Evolutionary conservation across 2,329 filamentous ascomycete genomes (phyloP), one percentile per base, ranked within the genome.

Genomic region (Neonectria coccinea): DNA sequence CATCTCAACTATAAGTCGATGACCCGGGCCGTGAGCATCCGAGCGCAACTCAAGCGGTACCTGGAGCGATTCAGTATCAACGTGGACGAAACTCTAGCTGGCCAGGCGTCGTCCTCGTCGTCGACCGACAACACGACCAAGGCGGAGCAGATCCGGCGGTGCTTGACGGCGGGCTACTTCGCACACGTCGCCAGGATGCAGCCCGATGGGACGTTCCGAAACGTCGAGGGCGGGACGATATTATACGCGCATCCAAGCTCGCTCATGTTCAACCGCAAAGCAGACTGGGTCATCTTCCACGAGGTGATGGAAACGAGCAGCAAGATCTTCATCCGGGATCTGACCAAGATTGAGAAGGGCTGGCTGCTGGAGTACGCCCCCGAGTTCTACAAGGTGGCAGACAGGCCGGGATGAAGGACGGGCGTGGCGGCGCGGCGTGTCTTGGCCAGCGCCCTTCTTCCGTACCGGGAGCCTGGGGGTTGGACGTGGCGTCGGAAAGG

Each of bases 271-370:
- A 97, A 97, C 78, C 89, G 94, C 61, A 97, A 97, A 82, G 93
- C 93, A 11, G 94, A 97, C 68, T 98, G 95, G 94, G 94, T 98
- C 10, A 87, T 99, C 36, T 99, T 97, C 75, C 92, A 97, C 73
- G 95, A 97, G 80, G 89, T 97, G 41, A 88, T 97, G 84, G 93
- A 98, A 81, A 97, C 92, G 5, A 89, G 91, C 10, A 88, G 88
- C 68, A 98, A 98, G 84, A 94, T 88, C 0, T 98, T 91, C 76
- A 97, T 99, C 72, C 86, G 93, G 59, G 95, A 98, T 78, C 83
- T 98, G 64, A 96, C 91, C n/a, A 96, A 93, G 81, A 92, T 98
- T 73, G 92, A 97, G 77, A 97, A 93, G 84, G 84, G 82, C n/a
- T 99, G 95, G 92, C 84, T 99, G 71, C 77, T 94, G 52, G 93